Base-by-base conservation (phyloP, 768 basidiomycete genomes). In the Phanerochaete carnosa region DNA sequence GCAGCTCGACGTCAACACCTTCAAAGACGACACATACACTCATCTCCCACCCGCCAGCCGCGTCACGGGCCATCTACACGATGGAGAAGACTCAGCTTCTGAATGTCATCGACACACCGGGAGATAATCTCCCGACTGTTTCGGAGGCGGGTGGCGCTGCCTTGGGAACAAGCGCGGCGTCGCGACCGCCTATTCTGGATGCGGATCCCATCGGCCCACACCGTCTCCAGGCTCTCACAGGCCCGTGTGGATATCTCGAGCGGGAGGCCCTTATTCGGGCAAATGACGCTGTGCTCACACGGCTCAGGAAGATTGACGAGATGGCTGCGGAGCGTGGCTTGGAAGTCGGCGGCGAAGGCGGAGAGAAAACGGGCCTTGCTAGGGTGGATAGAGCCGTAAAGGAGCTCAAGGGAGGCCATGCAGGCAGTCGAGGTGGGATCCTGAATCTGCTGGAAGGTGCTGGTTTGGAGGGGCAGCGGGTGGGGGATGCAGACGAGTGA, bases 221-320 rank as follows among this genome's bases (percentile, higher is more conserved):
- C 16, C 47, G 25, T 22, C 16, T 49, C 13, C n/a, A 4, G 16
- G 13, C 4, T 25, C 4, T 26, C 47, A 49, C 59, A 23, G 55
- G 28, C n/a, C n/a, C 55, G 45, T 51, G 26, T 29, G 64, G 54
- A 1, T 59, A 53, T 23, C 49, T 39, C 2, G 65, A 64, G 9
- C 60, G 57, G 16, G 64, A 63, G 11, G 78, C 76, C 19, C 61
- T 87, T 35, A 72, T 73, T 52, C 74, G 76, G 35, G 84, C 83
- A 7, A 85, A 80, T 61, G 68, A 69, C 32, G 74, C 74, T 1
- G 80, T 90, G 28, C 69, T 83, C 13, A 74, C 73, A 45, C 82
- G 88, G 52, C 73, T 90, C 58, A 77, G 75, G 68, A 79, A 76
- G 65, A 82, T 84, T 12, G 79, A 83, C 58, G 76, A 76, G 58